These are phyloP conservation scores for Melanopsichium pennsylvanicum DNA, from an alignment of 1,284 basidiomycete genomes.

Conservation along the genomic window DNA sequence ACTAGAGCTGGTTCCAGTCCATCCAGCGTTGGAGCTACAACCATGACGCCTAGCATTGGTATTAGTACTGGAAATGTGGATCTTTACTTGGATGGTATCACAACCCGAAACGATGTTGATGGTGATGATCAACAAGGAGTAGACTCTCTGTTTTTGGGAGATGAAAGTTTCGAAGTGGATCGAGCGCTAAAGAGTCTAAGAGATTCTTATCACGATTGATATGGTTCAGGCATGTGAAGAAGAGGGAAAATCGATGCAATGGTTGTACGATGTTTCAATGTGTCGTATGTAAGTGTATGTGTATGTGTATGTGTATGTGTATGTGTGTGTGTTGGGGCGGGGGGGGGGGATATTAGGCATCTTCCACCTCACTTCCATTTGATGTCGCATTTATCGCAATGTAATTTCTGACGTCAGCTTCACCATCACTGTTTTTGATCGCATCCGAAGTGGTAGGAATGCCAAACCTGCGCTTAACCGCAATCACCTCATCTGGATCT, in stretches of 20 bases:
- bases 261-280: too few relatives aligned
- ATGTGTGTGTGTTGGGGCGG: not conserved
- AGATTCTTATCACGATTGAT: too few relatives aligned
- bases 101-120: too few relatives aligned
- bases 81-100: constrained; percentile 66
- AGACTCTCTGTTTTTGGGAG: constrained; percentile 42
- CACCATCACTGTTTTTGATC: too few relatives aligned
- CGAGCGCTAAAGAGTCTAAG: constrained; percentile 25
- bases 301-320: not conserved
- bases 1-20: not conserved
- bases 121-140: too few relatives aligned
- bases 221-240: too few relatives aligned
- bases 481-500: constrained; percentile 49
- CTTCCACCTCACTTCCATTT: too few relatives aligned
- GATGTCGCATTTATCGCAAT: too few relatives aligned
- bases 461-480: constrained; percentile 40
- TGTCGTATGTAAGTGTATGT: not conserved
- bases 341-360: constrained; percentile 9
- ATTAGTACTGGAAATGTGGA: not conserved
- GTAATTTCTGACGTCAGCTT: too few relatives aligned
- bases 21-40: constrained; percentile 1
- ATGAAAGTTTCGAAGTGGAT: constrained; percentile 47
- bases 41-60: constrained; percentile 2
- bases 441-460: constrained; percentile 11
- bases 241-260: too few relatives aligned